Evolutionary conservation across 192 early-diverging fungal species (phyloP).

Genomic region (Backusella tarrabulga): DNA sequence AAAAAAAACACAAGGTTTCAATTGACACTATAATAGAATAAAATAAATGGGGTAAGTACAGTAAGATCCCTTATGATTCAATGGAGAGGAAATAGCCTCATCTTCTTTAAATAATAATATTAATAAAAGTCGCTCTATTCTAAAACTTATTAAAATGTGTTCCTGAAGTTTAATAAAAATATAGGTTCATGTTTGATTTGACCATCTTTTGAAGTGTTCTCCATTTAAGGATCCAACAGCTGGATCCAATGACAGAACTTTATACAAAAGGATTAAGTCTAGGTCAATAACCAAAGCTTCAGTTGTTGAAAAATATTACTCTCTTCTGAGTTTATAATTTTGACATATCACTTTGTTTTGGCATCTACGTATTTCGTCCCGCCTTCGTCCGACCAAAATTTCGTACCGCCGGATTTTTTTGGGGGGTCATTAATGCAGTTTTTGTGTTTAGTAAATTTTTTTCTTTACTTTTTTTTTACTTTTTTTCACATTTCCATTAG

Average conservation of each 20-base stretch:
- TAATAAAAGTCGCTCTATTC: background rate
- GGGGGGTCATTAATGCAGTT: too few relatives aligned
- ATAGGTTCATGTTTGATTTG: background rate
- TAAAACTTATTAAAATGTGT: background rate
- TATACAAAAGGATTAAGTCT: background rate
- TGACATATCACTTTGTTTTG: background rate
- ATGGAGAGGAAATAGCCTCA: background rate
- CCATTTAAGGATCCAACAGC: background rate
- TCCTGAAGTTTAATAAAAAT: background rate
- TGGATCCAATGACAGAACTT: background rate
- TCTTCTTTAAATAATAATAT: background rate
- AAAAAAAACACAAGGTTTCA: background rate
- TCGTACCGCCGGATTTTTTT: too few relatives aligned
- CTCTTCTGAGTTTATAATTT: background rate
- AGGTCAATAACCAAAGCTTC: too few relatives aligned
- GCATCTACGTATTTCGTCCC: too few relatives aligned
- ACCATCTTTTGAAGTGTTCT: background rate
- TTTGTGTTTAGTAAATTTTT: too few relatives aligned
- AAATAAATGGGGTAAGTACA: background rate
- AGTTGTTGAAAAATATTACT: too few relatives aligned
- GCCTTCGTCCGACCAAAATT: too few relatives aligned
- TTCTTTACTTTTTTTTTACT: too few relatives aligned
- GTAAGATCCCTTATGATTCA: background rate
- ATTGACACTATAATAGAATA: background rate
- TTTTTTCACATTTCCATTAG: too few relatives aligned